Conservation (phyloP, 495 filamentous ascomycete genomes). For the Trichoderma reesei region DNA sequence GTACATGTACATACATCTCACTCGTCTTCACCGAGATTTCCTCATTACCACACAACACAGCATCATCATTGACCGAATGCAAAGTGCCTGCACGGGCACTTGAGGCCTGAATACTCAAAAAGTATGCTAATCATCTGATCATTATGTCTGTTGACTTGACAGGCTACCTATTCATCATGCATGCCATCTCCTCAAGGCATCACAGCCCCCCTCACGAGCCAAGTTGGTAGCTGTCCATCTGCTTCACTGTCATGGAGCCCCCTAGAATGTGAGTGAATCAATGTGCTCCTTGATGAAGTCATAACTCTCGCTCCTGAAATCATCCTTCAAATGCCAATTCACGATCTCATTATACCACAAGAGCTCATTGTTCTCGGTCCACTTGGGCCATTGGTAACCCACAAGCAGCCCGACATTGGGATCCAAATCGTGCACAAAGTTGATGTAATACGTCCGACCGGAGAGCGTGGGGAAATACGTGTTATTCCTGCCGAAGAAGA, state of each 20-base stretch:
- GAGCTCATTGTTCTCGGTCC: not conserved
- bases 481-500: constrained; percentile 37
- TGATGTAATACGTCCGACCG: constrained; percentile 42
- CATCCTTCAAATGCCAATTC: constrained; percentile 41
- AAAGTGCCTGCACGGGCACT: no score
- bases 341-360: not conserved
- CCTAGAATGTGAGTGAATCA: constrained; percentile 8
- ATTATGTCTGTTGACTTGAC: no score
- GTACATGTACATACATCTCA: not conserved
- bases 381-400: not conserved
- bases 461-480: constrained; percentile 32
- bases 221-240: no score
- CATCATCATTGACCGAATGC: no score
- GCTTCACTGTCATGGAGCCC: not conserved
- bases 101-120: no score
- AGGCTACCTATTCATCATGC: no score
- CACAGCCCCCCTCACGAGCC: no score
- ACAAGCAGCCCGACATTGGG: constrained; percentile 26
- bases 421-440: constrained; percentile 42
- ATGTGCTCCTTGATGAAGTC: constrained; percentile 40
- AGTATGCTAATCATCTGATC: no score
- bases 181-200: no score
- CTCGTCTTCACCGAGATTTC: no score
- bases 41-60: no score
- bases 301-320: constrained; percentile 45